Percentiles rank a stretch among this genome's conserved stretches.
These are phyloP conservation scores for Alternaria gaisen DNA, from an alignment of 2,329 filamentous ascomycete species.

Conservation along the genomic window DNA sequence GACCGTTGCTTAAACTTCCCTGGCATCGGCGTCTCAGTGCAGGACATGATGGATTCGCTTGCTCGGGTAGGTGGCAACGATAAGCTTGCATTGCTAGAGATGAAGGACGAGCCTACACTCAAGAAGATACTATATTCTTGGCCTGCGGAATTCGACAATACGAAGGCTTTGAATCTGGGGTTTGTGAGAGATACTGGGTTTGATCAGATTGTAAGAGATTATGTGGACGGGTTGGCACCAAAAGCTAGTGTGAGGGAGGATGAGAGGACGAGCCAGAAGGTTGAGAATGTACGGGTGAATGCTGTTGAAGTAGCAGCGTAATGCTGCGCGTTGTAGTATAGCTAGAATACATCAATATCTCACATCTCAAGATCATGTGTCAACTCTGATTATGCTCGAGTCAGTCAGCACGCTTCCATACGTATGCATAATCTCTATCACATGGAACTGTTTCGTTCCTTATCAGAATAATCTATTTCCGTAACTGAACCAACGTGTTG, in stretches of 20 bases:
- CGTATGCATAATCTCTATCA: background rate
- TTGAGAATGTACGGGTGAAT: background rate
- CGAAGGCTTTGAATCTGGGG: slow-evolving; percentile 60
- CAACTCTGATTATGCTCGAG: background rate
- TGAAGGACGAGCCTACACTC: slow-evolving; percentile 57
- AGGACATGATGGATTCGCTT: slow-evolving; percentile 63
- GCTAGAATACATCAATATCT: background rate
- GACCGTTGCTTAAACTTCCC: slow-evolving; percentile 56
- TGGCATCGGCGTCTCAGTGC: slow-evolving; percentile 55
- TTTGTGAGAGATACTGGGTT: slow-evolving; percentile 56
- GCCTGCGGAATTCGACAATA: slow-evolving; percentile 63
- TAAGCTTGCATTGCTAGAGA: slow-evolving; percentile 57
- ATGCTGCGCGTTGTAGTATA: background rate
- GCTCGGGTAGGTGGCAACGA: slow-evolving; percentile 60
- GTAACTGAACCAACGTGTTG: background rate
- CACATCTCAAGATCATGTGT: accelerated
- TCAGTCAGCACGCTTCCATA: background rate
- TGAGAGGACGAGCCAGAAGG: background rate
- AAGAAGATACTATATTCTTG: slow-evolving; percentile 62
- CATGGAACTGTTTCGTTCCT: background rate
- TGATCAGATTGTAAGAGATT: slow-evolving; percentile 52
- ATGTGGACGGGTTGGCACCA: slow-evolving; percentile 18
- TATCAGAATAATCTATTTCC: background rate
- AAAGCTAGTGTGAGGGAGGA: background rate
- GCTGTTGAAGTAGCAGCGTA: background rate